Percentiles rank a stretch among this genome's conserved stretches.
Conservation (phyloP, 192 early-diverging fungal species). For the Coemansia sp. region DNA sequence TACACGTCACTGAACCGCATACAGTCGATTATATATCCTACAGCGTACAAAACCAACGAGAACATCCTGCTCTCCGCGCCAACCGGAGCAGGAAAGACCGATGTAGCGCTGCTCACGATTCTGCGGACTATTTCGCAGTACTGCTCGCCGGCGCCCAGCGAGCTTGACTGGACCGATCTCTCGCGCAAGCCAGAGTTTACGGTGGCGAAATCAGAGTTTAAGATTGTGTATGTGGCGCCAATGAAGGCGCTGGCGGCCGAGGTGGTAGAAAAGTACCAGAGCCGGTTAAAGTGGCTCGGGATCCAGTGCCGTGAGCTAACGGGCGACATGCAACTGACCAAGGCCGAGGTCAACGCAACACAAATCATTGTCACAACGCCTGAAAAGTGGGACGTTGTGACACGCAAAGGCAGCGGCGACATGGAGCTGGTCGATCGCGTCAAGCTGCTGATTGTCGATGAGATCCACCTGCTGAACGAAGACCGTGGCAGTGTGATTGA, state of each 20-base stretch:
- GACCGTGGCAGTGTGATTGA: conserved; percentile 96
- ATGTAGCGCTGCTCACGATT: conserved; percentile 93
- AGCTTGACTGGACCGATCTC: conserved; percentile 17
- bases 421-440: conserved; percentile 89
- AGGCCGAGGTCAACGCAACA: conserved; percentile 86
- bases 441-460: conserved; percentile 91
- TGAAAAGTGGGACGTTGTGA: conserved; percentile 99
- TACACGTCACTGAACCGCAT: conserved; percentile 90
- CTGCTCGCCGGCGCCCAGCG: conserved; percentile 61
- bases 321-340: conserved; percentile 98
- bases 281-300: conserved; percentile 78
- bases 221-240: conserved; percentile 97
- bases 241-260: conserved; percentile 99
- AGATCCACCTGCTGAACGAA: conserved; percentile 96
- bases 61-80: conserved; percentile 99
- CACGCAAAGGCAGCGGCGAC: conserved; percentile 93
- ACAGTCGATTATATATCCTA: conserved; percentile 93
- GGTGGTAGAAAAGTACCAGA: conserved; percentile 88
- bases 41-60: conserved; percentile 92
- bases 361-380: conserved; percentile 99
- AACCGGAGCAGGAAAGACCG: conserved; percentile 98
- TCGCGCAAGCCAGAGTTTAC: conserved; percentile 53
- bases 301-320: conserved; percentile 90
- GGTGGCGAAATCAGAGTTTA: conserved; percentile 87
- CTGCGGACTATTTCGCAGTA: conserved; percentile 76